These are phyloP conservation scores for Leccinellum luteum DNA, from an alignment of 768 basidiomycete species.

Conservation along the genomic window DNA sequence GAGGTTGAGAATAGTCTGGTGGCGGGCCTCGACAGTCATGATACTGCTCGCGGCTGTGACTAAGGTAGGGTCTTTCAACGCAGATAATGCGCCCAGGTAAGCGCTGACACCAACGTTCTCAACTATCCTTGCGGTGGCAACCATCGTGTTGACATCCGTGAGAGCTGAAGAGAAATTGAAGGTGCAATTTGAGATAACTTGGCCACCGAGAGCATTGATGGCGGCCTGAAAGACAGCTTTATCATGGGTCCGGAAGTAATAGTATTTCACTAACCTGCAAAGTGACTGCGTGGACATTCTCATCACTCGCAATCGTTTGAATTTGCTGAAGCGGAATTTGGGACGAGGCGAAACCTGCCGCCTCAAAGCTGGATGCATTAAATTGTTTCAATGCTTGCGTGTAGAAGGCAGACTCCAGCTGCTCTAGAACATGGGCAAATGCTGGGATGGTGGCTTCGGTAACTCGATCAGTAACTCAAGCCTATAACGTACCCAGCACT, in stretches of 20 bases:
- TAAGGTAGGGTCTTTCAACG: constrained; percentile 58
- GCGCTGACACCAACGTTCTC: constrained; percentile 76
- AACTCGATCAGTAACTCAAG: background rate
- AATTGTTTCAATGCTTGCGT: constrained; percentile 63
- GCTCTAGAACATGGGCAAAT: constrained; percentile 75
- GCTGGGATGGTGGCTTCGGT: constrained; percentile 37
- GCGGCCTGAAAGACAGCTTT: constrained; percentile 33
- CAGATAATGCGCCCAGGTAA: constrained; percentile 70
- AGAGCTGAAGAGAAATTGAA: constrained; percentile 69
- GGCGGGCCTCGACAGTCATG: constrained; percentile 79
- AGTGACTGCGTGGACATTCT: constrained; percentile 54
- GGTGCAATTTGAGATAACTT: constrained; percentile 54
- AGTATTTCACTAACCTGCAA: constrained; percentile 44
- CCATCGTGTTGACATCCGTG: constrained; percentile 67
- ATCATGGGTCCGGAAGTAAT: too few species aligned
- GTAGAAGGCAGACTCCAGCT: constrained; percentile 71
- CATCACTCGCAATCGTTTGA: constrained; percentile 57
- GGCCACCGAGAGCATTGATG: constrained; percentile 52
- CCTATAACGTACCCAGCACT: constrained; percentile 53
- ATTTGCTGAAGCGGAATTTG: constrained; percentile 61
- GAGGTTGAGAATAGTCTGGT: constrained; percentile 75
- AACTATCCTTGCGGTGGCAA: constrained; percentile 65
- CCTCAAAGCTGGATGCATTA: constrained; percentile 55
- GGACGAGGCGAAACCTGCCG: constrained; percentile 61
- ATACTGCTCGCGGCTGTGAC: constrained; percentile 70